These are phyloP conservation scores for Cubamyces lactineus DNA, from an alignment of 768 basidiomycete genomes.

Conservation along the genomic window DNA sequence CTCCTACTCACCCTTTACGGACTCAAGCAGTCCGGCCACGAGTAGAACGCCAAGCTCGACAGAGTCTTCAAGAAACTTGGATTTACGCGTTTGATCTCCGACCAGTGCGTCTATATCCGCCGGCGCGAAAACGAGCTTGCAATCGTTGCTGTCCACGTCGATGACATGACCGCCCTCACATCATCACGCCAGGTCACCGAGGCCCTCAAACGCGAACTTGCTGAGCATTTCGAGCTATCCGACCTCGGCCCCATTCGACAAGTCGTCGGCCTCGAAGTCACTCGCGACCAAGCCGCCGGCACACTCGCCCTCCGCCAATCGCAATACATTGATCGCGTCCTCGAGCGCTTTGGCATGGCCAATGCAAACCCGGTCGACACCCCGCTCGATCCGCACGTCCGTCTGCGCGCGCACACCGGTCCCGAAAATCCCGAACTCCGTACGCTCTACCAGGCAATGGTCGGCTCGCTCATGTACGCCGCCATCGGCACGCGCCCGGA, in stretches of 20 bases:
- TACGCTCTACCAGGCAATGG: conserved; percentile 21
- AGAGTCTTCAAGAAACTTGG: neutral
- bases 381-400: conserved; percentile 23
- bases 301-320: conserved; percentile 28
- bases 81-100: neutral
- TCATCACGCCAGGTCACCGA: neutral
- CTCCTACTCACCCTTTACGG: conserved; percentile 15
- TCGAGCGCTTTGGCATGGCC: conserved; percentile 29
- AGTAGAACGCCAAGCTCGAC: conserved; percentile 17
- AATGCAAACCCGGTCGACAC: conserved; percentile 29
- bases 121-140: neutral
- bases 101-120: conserved; percentile 1
- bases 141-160: conserved; percentile 7
- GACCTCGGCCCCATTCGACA: neutral
- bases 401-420: neutral
- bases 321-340: conserved; percentile 28
- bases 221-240: neutral
- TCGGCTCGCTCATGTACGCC: conserved; percentile 26
- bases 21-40: conserved; percentile 19
- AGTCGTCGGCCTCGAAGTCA: conserved; percentile 21
- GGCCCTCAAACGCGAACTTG: neutral
- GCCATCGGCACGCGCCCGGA: conserved; percentile 27
- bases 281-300: conserved; percentile 7
- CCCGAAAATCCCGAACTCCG: conserved; percentile 16
- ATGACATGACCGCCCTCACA: conserved; percentile 6